Evolutionary conservation across 345 rosid genomes (phyloP), one percentile per base, ranked within the genome.

Genomic region (Syzygium aqueum): DNA sequence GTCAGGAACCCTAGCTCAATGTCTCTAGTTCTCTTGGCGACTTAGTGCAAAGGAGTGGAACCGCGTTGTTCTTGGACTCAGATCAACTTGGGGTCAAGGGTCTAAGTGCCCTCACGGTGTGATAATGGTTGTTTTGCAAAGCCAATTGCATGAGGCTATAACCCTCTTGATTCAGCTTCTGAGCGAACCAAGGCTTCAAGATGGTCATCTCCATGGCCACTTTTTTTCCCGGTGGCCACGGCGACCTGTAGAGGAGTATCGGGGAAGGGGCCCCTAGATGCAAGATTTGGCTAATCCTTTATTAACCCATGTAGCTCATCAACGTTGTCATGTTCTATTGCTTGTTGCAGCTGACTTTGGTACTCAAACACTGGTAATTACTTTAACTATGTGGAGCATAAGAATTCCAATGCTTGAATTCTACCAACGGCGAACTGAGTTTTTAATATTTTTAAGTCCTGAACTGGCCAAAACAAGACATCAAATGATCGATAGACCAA

Each of bases 1-100:
- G 91, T 83, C 37, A 91, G 40, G 11, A 88, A 15, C 85, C 88
- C 86, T 0, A 15, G 67, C 33, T 61, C 15, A 61, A 61, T 61
- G 87, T 51, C 37, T 57, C 28, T 30, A 37, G 11, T 67, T 53
- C 50, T 15, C 52, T 52, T 8, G 0, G 67, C 17, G 0, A n/a
- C 9, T 27, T 28, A 27, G 6, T 15, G 40, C 1, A 63, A 28
- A 63, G 77, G 11, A 0, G 16, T 63, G 0, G 28, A 14, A 10
- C 10, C 0, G 37, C 15, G 40, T 63, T 0, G 19, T 63, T 14
- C 77, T 8, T 16, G 40, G 77, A 63, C 77, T 63, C 7, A 19
- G 21, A 63, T 63, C 37, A 7, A 63, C 40, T 28, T 14, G 7
- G 25, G 33, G 8, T 28, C 11, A 33, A 63, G 77, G 77, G 77